Percentiles rank a stretch among this genome's conserved stretches.
Conservation (phyloP, 2,329 filamentous ascomycete species). For the Fusarium sp. region DNA sequence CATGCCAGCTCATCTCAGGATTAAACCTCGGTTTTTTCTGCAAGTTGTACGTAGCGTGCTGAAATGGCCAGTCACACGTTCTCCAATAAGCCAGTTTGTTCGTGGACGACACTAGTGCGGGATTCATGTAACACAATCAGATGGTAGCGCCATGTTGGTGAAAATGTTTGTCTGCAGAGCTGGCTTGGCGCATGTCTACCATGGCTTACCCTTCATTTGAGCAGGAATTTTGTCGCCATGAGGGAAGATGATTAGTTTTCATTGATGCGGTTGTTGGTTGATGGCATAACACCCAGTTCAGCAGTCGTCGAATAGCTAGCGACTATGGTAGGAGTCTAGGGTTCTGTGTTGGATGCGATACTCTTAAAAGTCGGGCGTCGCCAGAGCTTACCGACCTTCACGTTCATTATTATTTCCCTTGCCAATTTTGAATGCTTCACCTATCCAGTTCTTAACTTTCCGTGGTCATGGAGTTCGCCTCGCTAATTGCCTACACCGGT, state of each 20-base stretch:
- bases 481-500: rapidly evolving
- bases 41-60: neutral
- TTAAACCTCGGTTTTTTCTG: neutral
- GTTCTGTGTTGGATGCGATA: rapidly evolving
- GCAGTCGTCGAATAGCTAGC: neutral
- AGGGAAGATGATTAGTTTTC: rapidly evolving
- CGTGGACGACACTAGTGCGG: neutral
- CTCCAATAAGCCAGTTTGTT: neutral
- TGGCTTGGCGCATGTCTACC: neutral
- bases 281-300: neutral
- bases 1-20: too few relatives aligned
- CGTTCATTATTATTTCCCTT: rapidly evolving
- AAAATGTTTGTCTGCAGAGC: neutral
- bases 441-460: neutral
- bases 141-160: neutral
- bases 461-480: neutral
- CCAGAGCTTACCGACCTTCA: neutral
- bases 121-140: neutral
- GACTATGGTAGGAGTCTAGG: neutral
- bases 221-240: rapidly evolving
- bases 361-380: neutral
- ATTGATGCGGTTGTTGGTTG: neutral
- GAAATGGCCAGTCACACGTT: neutral
- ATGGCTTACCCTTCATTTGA: rapidly evolving
- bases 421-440: neutral